phyloP scores from a whole-genome alignment of 2,329 filamentous ascomycete species.

The Paecilomyces variotii region DNA sequence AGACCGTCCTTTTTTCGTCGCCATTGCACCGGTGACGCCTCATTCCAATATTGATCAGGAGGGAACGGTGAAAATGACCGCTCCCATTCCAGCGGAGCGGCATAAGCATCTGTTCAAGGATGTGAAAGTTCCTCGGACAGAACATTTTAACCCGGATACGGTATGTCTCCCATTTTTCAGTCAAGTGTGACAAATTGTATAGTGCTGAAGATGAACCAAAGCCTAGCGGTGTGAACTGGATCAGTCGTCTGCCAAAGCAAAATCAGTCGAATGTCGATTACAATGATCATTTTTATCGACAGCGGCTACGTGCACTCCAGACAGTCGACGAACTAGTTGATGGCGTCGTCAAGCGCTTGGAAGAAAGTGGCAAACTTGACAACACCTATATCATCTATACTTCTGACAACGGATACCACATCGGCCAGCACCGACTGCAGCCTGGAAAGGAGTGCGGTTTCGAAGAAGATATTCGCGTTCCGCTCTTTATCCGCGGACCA shows the following conservation, averaged over 20 bases:
- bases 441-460: constrained; percentile 53
- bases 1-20: constrained; percentile 58
- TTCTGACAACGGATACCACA: constrained; percentile 54
- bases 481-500: constrained; percentile 53
- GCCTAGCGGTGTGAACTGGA: constrained; percentile 41
- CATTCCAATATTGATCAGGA: constrained; percentile 48
- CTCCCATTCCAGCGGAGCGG: constrained; percentile 51
- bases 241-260: constrained; percentile 35
- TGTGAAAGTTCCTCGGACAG: constrained; percentile 52
- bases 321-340: constrained; percentile 49
- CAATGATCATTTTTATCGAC: constrained; percentile 46
- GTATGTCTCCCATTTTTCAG: constrained; percentile 22
- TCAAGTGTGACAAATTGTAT: not conserved
- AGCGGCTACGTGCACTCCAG: constrained; percentile 43
- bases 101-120: constrained; percentile 57
- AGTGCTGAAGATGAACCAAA: constrained; percentile 6
- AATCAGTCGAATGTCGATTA: constrained; percentile 42
- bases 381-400: constrained; percentile 56
- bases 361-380: constrained; percentile 35
- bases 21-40: constrained; percentile 58
- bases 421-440: constrained; percentile 51
- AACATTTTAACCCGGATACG: constrained; percentile 58
- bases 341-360: constrained; percentile 34
- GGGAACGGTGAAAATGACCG: constrained; percentile 29
- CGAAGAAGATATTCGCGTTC: constrained; percentile 54